Evolutionary conservation across 495 filamentous ascomycete species (phyloP).

Genomic region (Sordaria brevicollis): DNA sequence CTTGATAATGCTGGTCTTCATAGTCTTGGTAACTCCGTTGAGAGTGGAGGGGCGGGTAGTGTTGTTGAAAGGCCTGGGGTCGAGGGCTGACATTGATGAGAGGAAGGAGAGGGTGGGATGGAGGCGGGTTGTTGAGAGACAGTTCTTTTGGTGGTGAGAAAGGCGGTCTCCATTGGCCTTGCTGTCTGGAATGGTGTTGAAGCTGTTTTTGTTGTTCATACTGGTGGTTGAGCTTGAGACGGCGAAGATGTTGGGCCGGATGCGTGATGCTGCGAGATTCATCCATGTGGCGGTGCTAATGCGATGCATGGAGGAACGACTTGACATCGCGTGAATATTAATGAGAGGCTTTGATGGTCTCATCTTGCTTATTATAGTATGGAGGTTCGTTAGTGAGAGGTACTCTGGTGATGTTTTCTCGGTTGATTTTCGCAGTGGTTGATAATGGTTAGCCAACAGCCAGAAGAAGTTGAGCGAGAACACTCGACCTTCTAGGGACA

Average conservation of each 20-base stretch:
- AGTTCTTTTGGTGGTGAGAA: not conserved
- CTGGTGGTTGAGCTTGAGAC: not conserved
- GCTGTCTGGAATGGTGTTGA: not conserved
- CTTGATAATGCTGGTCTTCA: not conserved
- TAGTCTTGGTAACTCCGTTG: not conserved
- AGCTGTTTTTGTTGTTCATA: not conserved
- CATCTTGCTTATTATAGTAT: not conserved
- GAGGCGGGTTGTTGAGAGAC: not conserved
- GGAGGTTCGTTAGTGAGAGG: not conserved
- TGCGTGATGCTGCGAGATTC: not conserved
- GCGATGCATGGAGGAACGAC: not conserved
- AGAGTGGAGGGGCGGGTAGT: not conserved
- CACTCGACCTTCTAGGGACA: no score
- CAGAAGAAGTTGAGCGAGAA: not conserved
- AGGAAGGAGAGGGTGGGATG: not conserved
- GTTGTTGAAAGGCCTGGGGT: not conserved
- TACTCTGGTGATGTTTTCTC: not conserved
- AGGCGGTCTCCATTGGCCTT: not conserved
- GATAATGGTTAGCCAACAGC: not conserved
- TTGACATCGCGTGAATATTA: not conserved
- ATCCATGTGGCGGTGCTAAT: not conserved
- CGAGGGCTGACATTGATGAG: not conserved
- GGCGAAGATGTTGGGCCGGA: not conserved
- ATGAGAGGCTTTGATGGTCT: not conserved
- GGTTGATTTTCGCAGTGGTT: not conserved